Base-by-base conservation (phyloP, 2,329 filamentous ascomycete genomes). In the Fusarium sp. region DNA sequence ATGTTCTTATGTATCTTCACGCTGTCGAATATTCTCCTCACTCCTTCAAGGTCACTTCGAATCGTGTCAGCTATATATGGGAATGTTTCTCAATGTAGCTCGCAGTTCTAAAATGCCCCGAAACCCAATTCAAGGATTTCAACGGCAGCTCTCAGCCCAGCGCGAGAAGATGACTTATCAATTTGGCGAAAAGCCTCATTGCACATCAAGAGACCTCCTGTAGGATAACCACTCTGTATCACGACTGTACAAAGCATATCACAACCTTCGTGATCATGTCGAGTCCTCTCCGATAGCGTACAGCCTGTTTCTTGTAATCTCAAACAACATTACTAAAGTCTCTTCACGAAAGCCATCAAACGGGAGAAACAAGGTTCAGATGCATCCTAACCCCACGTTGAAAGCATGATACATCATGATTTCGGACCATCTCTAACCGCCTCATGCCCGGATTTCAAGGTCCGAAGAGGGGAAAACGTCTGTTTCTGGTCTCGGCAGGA, bases 391-490 rank as follows among this genome's bases (percentile, higher is more conserved):
- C 48, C 30, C 54, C 55, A 49, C 55, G 37, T 29, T 22, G n/a
- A 57, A 46, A 44, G 49, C 53, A 70, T 67, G 48, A 66, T 69
- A 20, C 51, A 61, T 65, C 57, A 57, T 70, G 53, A 64, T 63
- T 37, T 70, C 63, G 63, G 54, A 42, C 45, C 53, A 70, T 63
- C 53, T 63, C 10, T 37, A 52, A 20, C 67, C 63, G 54, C 41
- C 61, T 47, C 57, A 58, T 57, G 66, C 34, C 51, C 57, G 67
- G 57, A 58, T 58, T 60, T 71, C 48, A 57, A 68, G 25, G 29
- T 68, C 67, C 67, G 54, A 47, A 30, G 67, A 68, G 57, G 67
- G 67, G 67, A 51, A 52, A 59, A 32, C 25, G 9, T 27, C 40
- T 52, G 29, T 27, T 20, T 47, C 6, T 57, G 16, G 27, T 48